Conservation (phyloP, 805 yeast species). For the Metschnikowia peoriensis region DNA sequence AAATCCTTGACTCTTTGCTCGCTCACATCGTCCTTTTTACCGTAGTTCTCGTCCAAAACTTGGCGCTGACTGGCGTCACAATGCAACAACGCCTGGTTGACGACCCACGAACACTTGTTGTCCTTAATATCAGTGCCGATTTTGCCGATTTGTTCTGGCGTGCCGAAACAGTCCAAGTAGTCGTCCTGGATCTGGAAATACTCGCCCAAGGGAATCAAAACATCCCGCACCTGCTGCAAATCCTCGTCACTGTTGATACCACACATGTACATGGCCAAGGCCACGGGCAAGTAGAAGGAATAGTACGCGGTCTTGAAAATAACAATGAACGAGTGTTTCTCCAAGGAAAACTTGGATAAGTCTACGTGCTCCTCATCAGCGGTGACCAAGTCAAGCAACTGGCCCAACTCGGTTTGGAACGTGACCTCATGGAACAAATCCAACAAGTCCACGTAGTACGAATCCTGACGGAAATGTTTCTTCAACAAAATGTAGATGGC, state of each 20-base stretch:
- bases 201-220: conserved; percentile 93
- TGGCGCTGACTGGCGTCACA: conserved; percentile 80
- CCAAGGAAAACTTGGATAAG: conserved; percentile 78
- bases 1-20: conserved; percentile 73
- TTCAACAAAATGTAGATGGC: conserved; percentile 87
- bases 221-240: conserved; percentile 81
- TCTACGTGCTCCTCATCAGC: conserved; percentile 97
- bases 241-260: conserved; percentile 71
- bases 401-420: conserved; percentile 97
- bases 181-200: conserved; percentile 99
- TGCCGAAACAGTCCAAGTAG: conserved; percentile 93
- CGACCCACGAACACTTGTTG: conserved; percentile 97
- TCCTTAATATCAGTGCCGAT: conserved; percentile 98
- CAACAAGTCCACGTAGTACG: conserved; percentile 82
- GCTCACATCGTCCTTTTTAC: conserved; percentile 66
- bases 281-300: conserved; percentile 96
- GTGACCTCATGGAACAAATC: conserved; percentile 97
- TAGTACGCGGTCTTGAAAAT: conserved; percentile 96
- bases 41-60: conserved; percentile 84
- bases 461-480: conserved; percentile 78
- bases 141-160: conserved; percentile 96
- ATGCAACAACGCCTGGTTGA: conserved; percentile 84
- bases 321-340: conserved; percentile 92
- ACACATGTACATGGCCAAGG: conserved; percentile 90
- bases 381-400: conserved; percentile 88